Base-by-base conservation (phyloP, 345 rosid genomes). In the Firmiana major region DNA sequence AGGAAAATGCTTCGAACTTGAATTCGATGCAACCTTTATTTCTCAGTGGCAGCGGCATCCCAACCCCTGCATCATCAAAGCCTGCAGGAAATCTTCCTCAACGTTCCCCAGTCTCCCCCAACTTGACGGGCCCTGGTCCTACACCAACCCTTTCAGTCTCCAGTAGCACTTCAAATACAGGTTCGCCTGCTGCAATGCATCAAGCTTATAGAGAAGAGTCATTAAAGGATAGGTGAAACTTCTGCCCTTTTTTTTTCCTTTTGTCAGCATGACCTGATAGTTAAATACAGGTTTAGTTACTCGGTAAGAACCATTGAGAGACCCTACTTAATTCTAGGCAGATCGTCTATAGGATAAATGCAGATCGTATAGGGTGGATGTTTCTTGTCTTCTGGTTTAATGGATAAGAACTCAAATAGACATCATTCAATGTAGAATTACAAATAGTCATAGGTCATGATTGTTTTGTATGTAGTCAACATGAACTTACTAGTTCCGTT, bases 1-100 rank as follows among this genome's bases (percentile, higher is more conserved):
- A 87, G 42, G 90, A 86, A 40, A 89, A 85, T 79, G 62, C 78
- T 79, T 78, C 85, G 6, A 81, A 63, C 22, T 77, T 86, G 63
- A 82, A 75, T 69, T 81, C 85, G 9, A 69, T 79, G 4, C 79
- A 80, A 48, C 85, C 85, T 4, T 85, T n/a, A n/a, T n/a, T 86
- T 65, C 79, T 69, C 11, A 55, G 9, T 9, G 83, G 59, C 34
- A 75, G 81, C 3, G 75, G 79, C 75, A 84, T 84, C 19, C 81
- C 81, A 45, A 75, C 78, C 49, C 76, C 85, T 13, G 48, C 66
- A 64, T 80, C 85, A 9, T 16, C 42, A 7, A 11, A 38, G 73
- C 74, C 79, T 12, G 46, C 57, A 0, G 79, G 66, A 16, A 12
- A 34, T 76, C 63, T 26, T 22, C 19, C 79, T 34, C 80, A 51